Conservation (phyloP, 1,284 basidiomycete species). For the Megacollybia platyphylla region DNA sequence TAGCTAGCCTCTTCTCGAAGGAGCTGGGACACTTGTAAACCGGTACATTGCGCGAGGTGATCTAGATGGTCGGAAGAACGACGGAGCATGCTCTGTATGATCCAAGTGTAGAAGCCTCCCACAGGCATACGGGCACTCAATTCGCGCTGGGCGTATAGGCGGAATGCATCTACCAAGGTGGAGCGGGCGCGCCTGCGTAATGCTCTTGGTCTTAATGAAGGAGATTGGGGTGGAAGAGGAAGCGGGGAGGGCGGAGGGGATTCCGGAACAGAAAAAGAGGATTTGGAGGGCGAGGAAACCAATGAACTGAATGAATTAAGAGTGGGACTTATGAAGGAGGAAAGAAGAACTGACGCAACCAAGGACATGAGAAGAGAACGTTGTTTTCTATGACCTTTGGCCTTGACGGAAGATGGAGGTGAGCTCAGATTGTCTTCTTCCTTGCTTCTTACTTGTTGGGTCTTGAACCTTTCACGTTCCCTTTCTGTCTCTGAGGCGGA, state of each 20-base stretch:
- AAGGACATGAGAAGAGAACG: slow-evolving; percentile 55
- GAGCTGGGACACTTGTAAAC: slow-evolving; percentile 8
- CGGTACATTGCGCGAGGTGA: slow-evolving; percentile 26
- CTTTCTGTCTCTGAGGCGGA: slow-evolving; percentile 22
- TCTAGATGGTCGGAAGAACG: slow-evolving; percentile 33
- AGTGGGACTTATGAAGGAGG: neutral
- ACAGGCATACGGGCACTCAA: slow-evolving; percentile 13
- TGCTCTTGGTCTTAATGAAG: slow-evolving; percentile 18
- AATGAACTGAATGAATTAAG: slow-evolving; percentile 19
- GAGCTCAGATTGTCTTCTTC: slow-evolving; percentile 9
- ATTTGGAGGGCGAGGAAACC: slow-evolving; percentile 14
- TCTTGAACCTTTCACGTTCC: slow-evolving; percentile 18
- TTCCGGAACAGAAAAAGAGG: slow-evolving; percentile 6
- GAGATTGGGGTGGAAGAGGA: slow-evolving; percentile 9
- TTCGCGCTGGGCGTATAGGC: slow-evolving; percentile 49
- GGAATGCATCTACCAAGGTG: slow-evolving; percentile 62
- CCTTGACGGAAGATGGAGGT: slow-evolving; percentile 10
- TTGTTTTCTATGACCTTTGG: slow-evolving; percentile 39
- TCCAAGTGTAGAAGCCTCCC: slow-evolving; percentile 38
- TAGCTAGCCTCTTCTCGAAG: neutral
- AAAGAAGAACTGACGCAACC: slow-evolving; percentile 35
- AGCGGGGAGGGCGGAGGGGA: neutral
- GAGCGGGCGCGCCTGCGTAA: slow-evolving; percentile 64
- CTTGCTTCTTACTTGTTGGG: slow-evolving; percentile 7
- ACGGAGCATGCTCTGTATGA: slow-evolving; percentile 38